These are phyloP conservation scores for Fusarium pilosicola DNA, from an alignment of 2,329 filamentous ascomycete genomes.

Conservation along the genomic window DNA sequence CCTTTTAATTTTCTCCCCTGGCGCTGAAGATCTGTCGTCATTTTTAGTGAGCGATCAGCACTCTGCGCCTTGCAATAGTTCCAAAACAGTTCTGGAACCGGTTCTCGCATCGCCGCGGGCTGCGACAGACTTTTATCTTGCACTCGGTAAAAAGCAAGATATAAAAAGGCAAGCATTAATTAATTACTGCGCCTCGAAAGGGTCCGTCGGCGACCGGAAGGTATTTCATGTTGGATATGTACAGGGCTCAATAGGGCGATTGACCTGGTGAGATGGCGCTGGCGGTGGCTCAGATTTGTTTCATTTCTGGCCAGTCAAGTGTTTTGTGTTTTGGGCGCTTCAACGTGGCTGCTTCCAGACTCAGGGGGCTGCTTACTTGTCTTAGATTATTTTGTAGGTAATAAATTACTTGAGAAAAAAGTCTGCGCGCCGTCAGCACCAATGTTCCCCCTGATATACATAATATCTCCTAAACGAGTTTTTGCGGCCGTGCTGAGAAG, in stretches of 20 bases:
- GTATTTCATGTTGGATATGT: background rate
- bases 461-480: constrained; percentile 3
- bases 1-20: background rate
- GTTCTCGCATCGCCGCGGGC: background rate
- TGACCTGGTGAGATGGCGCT: background rate
- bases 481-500: background rate
- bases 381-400: background rate
- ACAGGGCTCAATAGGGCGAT: background rate
- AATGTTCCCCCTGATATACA: background rate
- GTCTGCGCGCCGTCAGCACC: background rate
- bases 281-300: background rate
- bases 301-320: constrained; percentile 17
- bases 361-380: constrained; percentile 2
- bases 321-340: constrained; percentile 14
- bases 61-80: background rate
- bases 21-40: constrained; percentile 1
- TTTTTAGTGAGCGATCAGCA: background rate
- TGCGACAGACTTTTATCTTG: background rate
- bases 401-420: background rate
- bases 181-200: background rate
- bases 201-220: background rate
- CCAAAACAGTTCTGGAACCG: constrained; percentile 7
- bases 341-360: background rate
- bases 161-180: background rate
- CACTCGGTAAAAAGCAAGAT: background rate